Evolutionary conservation across 345 rosid species (phyloP), one percentile per base, ranked within the genome.

Genomic region (Dipteronia dyeriana): DNA sequence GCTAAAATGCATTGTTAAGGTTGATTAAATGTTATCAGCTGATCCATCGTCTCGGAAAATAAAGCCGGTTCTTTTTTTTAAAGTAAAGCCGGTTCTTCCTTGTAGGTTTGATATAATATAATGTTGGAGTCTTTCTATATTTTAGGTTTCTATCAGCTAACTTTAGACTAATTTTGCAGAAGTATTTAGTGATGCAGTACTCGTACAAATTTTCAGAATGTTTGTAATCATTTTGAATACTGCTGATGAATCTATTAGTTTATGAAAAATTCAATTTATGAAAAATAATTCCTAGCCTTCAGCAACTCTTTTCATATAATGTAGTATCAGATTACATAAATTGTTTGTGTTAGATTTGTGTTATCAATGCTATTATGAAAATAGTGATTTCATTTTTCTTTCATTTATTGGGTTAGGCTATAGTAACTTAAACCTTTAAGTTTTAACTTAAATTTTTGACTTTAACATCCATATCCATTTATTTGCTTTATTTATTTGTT

Each of bases 1-100:
- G 54, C 22, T 25, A 68, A 68, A 68, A 14, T 45, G 61, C 62
- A 8, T 70, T 70, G 61, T 26, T 51, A 38, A 29, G 41, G 67
- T 13, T 63, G 41, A 14, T 63, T 16, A 63, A 14, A 14, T 53
- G n/a, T 53, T 16, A 53, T 16, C n/a, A 53, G 16, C n/a, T 29
- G 19, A 63, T 26, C 34, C 39, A 63, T 68, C 34, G 14, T 68
- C 57, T 12, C 12, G 20, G 34, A 68, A 47, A 45, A 13, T 23
- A 22, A 25, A 68, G 56, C 38, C 47, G n/a, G n/a, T 47, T 47
- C 5, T 45, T 43, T 31, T 31, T 5, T 34, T 34, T 34, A 68
- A 47, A 45, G 2, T 45, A 22, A 26, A 68, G 57, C 38, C 47
- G n/a, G n/a, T 68, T 68, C 11, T 22, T 43, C 25, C 7, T 41